These are phyloP conservation scores for Cutaneotrichosporon cutaneum DNA, from an alignment of 1,284 basidiomycete genomes.

Conservation along the genomic window DNA sequence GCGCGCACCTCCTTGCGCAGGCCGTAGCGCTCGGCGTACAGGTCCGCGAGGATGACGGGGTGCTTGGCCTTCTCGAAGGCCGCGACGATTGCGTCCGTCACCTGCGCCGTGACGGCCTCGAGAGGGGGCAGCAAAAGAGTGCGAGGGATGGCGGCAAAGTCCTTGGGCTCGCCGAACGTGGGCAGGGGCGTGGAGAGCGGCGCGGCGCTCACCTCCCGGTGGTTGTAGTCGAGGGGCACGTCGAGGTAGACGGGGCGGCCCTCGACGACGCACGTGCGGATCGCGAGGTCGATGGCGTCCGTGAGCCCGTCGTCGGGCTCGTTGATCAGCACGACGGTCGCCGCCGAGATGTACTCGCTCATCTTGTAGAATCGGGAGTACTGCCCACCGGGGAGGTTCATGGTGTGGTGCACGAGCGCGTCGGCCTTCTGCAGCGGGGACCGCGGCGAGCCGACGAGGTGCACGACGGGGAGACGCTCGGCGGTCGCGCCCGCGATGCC, in stretches of 20 bases:
- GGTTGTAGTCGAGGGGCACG: conserved; percentile 80
- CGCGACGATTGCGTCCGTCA: conserved; percentile 68
- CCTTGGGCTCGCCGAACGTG: conserved; percentile 13
- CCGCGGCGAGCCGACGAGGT: conserved; percentile 84
- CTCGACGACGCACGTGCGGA: conserved; percentile 64
- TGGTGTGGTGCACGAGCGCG: conserved; percentile 60
- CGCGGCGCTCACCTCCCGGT: conserved; percentile 59
- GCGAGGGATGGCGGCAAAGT: not conserved
- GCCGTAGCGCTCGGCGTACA: conserved; percentile 78
- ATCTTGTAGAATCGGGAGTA: conserved; percentile 60
- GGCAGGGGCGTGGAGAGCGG: conserved; percentile 14
- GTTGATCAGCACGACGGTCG: conserved; percentile 62
- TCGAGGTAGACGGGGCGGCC: conserved; percentile 84
- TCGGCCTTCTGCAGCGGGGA: conserved; percentile 71
- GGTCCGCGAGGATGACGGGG: conserved; percentile 80
- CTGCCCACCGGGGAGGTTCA: conserved; percentile 18
- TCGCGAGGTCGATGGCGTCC: conserved; percentile 73
- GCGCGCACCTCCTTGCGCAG: conserved; percentile 68
- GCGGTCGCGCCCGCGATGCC: conserved; percentile 60
- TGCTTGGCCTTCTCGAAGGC: conserved; percentile 66
- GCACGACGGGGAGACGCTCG: conserved; percentile 87
- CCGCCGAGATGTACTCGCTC: conserved; percentile 71
- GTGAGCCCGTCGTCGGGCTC: conserved; percentile 53
- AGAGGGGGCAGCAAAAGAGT: conserved; percentile 8
- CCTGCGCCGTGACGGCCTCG: conserved; percentile 60